Evolutionary conservation across 108 stramenopile species (phyloP).

Genomic region (Nannochloropsis salina): DNA sequence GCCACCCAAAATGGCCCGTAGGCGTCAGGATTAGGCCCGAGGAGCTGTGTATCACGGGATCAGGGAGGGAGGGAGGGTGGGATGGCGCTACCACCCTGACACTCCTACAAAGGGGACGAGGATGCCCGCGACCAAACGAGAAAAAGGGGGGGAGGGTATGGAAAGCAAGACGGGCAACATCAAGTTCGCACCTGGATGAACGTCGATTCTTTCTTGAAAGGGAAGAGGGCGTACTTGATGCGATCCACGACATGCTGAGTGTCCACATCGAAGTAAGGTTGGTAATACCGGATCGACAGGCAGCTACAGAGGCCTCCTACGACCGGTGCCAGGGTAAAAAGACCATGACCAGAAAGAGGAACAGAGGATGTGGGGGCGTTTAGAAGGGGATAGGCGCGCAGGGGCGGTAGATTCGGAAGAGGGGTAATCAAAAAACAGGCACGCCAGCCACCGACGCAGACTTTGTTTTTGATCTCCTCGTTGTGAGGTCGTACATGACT

Average conservation of each 20-base stretch:
- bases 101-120: background rate
- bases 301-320: background rate
- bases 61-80: background rate
- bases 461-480: no score
- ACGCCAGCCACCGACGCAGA: no score
- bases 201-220: background rate
- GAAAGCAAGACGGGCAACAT: background rate
- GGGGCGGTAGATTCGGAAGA: no score
- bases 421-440: no score
- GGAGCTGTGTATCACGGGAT: background rate
- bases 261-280: conserved; percentile 5
- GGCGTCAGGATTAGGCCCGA: background rate
- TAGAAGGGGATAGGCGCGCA: no score
- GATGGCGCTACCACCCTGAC: background rate
- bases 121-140: background rate
- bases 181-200: background rate
- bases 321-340: background rate
- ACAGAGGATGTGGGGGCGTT: no score
- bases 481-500: no score
- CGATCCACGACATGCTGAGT: background rate
- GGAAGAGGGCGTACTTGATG: background rate
- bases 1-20: background rate
- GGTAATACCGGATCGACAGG: background rate
- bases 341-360: no score
- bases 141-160: background rate